Percentiles rank a stretch among this genome's conserved stretches.
These are phyloP conservation scores for Castanospermum australe DNA, from an alignment of 306 rosid genomes.

Conservation along the genomic window DNA sequence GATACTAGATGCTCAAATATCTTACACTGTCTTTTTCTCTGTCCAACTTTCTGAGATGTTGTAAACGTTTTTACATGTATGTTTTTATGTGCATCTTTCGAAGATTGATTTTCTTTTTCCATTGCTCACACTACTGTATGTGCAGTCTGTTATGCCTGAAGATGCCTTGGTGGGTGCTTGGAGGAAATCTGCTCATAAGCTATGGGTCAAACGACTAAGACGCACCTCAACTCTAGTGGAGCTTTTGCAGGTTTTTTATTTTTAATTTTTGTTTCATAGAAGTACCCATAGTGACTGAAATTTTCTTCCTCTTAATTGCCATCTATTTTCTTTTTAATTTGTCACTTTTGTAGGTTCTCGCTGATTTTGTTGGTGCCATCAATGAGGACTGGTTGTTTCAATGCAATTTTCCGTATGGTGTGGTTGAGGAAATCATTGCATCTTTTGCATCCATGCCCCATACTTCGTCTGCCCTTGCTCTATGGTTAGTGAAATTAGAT, in stretches of 20 bases:
- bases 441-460: conserved; percentile 76
- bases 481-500: conserved; percentile 91
- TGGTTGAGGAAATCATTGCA: conserved; percentile 56
- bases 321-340: background rate
- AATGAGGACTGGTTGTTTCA: conserved; percentile 67
- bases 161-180: conserved; percentile 94
- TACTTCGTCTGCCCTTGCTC: conserved; percentile 87
- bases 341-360: conserved; percentile 61
- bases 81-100: background rate
- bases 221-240: conserved; percentile 83
- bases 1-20: too few relatives aligned
- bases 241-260: conserved; percentile 69
- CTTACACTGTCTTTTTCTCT: background rate
- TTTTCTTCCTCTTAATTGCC: background rate
- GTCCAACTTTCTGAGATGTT: conserved; percentile 5
- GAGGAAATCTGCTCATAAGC: conserved; percentile 94
- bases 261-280: conserved; percentile 1
- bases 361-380: conserved; percentile 88
- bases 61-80: too few relatives aligned
- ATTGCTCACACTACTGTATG: background rate
- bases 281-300: background rate
- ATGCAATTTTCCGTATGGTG: conserved; percentile 39
- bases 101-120: conserved; percentile 14
- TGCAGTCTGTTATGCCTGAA: conserved; percentile 93
- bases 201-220: conserved; percentile 94